Evolutionary conservation across 2,329 filamentous ascomycete species (phyloP).

Genomic region (Curvularia lunata): DNA sequence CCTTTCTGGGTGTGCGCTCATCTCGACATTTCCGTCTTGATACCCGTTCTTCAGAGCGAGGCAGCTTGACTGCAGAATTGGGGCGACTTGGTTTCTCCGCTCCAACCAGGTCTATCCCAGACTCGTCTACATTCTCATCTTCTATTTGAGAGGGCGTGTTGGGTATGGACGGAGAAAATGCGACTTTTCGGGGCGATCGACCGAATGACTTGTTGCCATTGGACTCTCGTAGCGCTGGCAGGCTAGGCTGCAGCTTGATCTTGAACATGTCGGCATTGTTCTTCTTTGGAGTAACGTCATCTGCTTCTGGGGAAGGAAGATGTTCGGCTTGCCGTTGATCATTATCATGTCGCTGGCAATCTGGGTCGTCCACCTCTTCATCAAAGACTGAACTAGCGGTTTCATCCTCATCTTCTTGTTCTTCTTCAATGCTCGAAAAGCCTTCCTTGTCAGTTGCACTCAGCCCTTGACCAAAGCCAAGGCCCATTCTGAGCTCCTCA

Average conservation of each 20-base stretch:
- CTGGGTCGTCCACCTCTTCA: slow-evolving; percentile 36
- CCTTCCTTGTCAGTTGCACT: slow-evolving; percentile 39
- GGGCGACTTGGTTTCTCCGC: slow-evolving; percentile 25
- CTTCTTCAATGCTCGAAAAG: slow-evolving; percentile 37
- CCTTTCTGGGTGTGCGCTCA: slow-evolving; percentile 42
- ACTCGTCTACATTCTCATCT: slow-evolving; percentile 43
- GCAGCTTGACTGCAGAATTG: slow-evolving; percentile 25
- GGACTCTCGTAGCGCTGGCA: slow-evolving; percentile 44
- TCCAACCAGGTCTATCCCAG: slow-evolving; percentile 37
- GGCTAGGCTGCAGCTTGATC: slow-evolving; percentile 41
- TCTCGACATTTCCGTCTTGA: slow-evolving; percentile 33
- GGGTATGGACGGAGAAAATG: slow-evolving; percentile 46
- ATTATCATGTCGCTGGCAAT: slow-evolving; percentile 5
- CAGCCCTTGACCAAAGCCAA: slow-evolving; percentile 61
- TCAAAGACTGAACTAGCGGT: slow-evolving; percentile 40
- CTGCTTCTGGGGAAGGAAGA: slow-evolving; percentile 34
- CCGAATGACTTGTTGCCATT: slow-evolving; percentile 46
- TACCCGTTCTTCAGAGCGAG: slow-evolving; percentile 27
- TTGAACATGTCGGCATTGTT: slow-evolving; percentile 42
- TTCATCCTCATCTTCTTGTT: slow-evolving; percentile 30
- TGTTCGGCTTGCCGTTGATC: slow-evolving; percentile 16
- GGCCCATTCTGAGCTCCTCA: slow-evolving; percentile 66
- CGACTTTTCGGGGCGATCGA: slow-evolving; percentile 50
- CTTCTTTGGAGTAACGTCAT: slow-evolving; percentile 27
- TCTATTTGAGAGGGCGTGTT: slow-evolving; percentile 41